These are phyloP conservation scores for Arabidopsis thaliana DNA, from an alignment of 345 rosid genomes.

Conservation along the genomic window TAIR10.1 NC_003070.9:19773501-19774000, in stretches of 20 bases:
- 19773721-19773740: conserved; percentile 94
- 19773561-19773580: conserved; percentile 16
- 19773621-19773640: conserved; percentile 17
- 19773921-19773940: conserved; percentile 94
- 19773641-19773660: conserved; percentile 97
- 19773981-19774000: conserved; percentile 7
- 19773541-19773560: conserved; percentile 85
- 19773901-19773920: conserved; percentile 95
- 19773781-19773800: conserved; percentile 79
- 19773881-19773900: conserved; percentile 98
- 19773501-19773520: conserved; percentile 95
- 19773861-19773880: conserved; percentile 91
- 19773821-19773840: conserved; percentile 99
- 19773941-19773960: conserved; percentile 99
- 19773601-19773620: not conserved
- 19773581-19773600: not conserved
- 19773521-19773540: conserved; percentile 88
- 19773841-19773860: conserved; percentile 95
- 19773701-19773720: conserved; percentile 96
- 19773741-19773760: conserved; percentile 86
- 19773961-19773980: conserved; percentile 49
- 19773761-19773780: conserved; percentile 99
- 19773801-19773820: conserved; percentile 81
- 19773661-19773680: conserved; percentile 85
- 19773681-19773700: conserved; percentile 95